Evolutionary conservation across 805 yeast species (phyloP).

Genomic region (Barnettozyma pratensis): DNA sequence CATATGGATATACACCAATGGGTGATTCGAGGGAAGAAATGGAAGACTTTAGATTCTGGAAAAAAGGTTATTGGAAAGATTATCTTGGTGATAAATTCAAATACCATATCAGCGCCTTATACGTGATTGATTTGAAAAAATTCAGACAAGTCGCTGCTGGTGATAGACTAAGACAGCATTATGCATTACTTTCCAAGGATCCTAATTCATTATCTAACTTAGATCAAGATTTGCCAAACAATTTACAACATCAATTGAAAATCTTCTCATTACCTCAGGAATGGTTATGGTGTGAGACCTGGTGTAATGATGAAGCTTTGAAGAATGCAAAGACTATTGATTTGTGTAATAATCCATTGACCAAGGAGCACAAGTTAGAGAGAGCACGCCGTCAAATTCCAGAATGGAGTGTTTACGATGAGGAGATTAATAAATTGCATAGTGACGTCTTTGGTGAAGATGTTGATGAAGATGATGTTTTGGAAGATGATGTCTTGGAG

Average conservation of each 20-base stretch:
- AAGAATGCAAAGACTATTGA: slow-evolving; percentile 72
- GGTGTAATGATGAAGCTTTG: slow-evolving; percentile 70
- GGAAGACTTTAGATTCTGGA: slow-evolving; percentile 91
- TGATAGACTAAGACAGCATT: slow-evolving; percentile 74
- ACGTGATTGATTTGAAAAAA: slow-evolving; percentile 66
- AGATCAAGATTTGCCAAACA: slow-evolving; percentile 93
- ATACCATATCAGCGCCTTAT: slow-evolving; percentile 82
- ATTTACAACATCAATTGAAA: slow-evolving; percentile 61
- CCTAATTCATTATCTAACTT: slow-evolving; percentile 74
- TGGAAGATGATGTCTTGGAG: neutral
- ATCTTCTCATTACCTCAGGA: slow-evolving; percentile 73
- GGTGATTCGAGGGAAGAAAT: slow-evolving; percentile 72
- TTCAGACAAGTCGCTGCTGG: slow-evolving; percentile 72
- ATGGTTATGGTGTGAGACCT: slow-evolving; percentile 93
- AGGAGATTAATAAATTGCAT: slow-evolving; percentile 38
- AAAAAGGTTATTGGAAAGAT: slow-evolving; percentile 82
- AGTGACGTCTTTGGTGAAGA: slow-evolving; percentile 11
- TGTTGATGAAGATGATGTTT: neutral
- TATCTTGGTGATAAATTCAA: slow-evolving; percentile 45
- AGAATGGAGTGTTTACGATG: slow-evolving; percentile 70
- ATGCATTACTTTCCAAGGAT: slow-evolving; percentile 76
- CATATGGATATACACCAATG: slow-evolving; percentile 87
- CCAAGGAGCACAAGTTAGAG: slow-evolving; percentile 73
- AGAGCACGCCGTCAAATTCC: slow-evolving; percentile 72
- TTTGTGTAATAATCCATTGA: slow-evolving; percentile 76